These are phyloP conservation scores for Syzygium oleosum DNA, from an alignment of 345 rosid species.

Conservation along the genomic window DNA sequence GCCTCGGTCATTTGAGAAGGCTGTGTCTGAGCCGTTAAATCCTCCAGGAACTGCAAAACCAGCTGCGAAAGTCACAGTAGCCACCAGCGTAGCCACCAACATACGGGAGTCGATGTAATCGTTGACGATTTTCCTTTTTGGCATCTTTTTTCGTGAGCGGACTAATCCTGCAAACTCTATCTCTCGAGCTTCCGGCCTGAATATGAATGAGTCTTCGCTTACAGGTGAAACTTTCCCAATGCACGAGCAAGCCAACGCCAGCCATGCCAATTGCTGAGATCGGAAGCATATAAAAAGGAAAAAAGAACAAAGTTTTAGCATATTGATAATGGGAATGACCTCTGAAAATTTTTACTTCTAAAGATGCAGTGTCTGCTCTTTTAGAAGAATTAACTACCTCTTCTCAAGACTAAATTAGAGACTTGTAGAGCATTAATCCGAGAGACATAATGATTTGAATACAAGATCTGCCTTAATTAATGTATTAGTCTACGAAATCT, in stretches of 20 bases:
- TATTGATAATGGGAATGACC: background rate
- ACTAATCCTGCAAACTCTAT: no score
- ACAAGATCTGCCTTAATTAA: no score
- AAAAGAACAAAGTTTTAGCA: background rate
- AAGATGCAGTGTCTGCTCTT: background rate
- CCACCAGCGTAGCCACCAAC: background rate
- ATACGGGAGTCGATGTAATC: background rate
- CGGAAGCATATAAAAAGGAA: background rate
- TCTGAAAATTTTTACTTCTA: background rate
- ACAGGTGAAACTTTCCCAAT: background rate
- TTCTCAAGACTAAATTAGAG: no score
- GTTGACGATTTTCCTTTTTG: rapidly evolving
- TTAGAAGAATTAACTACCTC: background rate
- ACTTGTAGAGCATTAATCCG: no score
- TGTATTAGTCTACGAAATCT: no score
- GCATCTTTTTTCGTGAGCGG: background rate
- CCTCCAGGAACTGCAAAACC: background rate
- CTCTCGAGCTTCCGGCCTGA: no score
- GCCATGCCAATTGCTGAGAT: background rate
- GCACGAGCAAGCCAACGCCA: background rate
- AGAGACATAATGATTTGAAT: no score
- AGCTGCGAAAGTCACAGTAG: background rate
- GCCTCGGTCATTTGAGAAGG: background rate
- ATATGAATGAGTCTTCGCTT: no score
- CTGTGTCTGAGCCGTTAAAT: rapidly evolving